Evolutionary conservation across 164 flowering plant species (phyloP).

Genomic region (Akebia trifoliata): DNA sequence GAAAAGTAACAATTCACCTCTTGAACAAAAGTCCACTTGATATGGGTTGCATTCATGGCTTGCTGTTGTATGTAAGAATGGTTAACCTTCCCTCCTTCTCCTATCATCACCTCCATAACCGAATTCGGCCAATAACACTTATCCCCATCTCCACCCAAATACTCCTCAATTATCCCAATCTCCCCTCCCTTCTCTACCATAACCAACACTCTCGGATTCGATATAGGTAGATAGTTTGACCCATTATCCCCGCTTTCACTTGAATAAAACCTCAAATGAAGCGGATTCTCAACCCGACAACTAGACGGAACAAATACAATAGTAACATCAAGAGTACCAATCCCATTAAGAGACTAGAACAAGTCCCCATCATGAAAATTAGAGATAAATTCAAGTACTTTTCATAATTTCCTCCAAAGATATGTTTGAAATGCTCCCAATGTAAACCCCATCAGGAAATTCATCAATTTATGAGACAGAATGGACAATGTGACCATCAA

Average conservation of each 20-base stretch:
- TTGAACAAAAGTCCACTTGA: conserved; percentile 74
- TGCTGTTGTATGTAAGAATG: conserved; percentile 79
- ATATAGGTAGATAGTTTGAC: conserved; percentile 48
- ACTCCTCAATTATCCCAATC: conserved; percentile 76
- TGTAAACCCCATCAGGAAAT: conserved; percentile 59
- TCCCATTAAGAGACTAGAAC: conserved; percentile 86
- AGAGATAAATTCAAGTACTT: conserved; percentile 38
- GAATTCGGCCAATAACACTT: conserved; percentile 80
- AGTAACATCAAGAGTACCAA: conserved; percentile 76
- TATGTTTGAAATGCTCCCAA: conserved; percentile 41
- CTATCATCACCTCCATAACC: conserved; percentile 62
- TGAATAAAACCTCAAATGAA: conserved; percentile 52
- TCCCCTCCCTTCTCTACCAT: conserved; percentile 92
- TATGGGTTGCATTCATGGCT: conserved; percentile 66
- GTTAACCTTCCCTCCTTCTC: conserved; percentile 55
- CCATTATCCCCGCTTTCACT: conserved; percentile 39
- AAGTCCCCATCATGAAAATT: conserved; percentile 52
- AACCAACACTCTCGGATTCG: conserved; percentile 80
- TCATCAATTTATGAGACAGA: conserved; percentile 24
- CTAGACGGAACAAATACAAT: conserved; percentile 74
- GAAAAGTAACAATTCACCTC: conserved; percentile 76
- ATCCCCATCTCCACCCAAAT: conserved; percentile 33
- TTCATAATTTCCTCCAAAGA: conserved; percentile 27
- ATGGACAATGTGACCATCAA: conserved; percentile 53
- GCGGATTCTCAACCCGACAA: conserved; percentile 43